These are phyloP conservation scores for Trametes punicea DNA, from an alignment of 768 basidiomycete species.

Conservation along the genomic window DNA sequence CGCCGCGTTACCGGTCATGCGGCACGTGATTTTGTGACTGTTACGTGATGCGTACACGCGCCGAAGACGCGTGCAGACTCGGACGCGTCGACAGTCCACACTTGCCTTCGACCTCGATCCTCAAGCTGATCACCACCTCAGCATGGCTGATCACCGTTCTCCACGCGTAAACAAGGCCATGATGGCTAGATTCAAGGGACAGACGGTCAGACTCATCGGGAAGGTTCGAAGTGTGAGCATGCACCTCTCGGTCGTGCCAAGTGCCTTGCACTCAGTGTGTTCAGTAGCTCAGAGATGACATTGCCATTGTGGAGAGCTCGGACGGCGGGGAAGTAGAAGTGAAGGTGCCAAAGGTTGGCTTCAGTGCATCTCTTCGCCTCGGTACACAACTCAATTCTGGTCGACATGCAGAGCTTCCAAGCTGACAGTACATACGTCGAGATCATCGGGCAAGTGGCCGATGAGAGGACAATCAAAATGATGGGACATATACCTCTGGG, in stretches of 20 bases:
- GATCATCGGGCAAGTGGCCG: slow-evolving; percentile 22
- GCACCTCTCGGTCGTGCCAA: slow-evolving; percentile 24
- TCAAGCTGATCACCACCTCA: not conserved
- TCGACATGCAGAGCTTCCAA: slow-evolving; percentile 5
- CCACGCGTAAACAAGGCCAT: slow-evolving; percentile 22
- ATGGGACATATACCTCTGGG: slow-evolving; percentile 18
- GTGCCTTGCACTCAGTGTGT: not conserved
- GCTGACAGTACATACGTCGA: slow-evolving; percentile 16
- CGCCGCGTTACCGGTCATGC: too few relatives aligned
- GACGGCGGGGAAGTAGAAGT: slow-evolving; percentile 65
- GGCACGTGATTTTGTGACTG: too few relatives aligned
- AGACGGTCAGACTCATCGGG: slow-evolving; percentile 18
- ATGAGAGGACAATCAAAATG: slow-evolving; percentile 23
- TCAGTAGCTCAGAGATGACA: slow-evolving; percentile 34
- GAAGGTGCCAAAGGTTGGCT: slow-evolving; percentile 37
- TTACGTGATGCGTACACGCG: not conserved
- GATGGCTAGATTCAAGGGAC: slow-evolving; percentile 15
- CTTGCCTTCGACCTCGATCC: not conserved
- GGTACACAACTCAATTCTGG: not conserved
- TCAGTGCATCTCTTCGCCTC: too few relatives aligned
- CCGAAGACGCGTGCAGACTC: not conserved
- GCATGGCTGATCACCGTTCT: slow-evolving; percentile 19
- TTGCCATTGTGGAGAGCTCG: slow-evolving; percentile 56
- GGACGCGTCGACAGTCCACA: not conserved
- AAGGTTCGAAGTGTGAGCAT: slow-evolving; percentile 11